phyloP scores from a whole-genome alignment of 495 filamentous ascomycete species.

The Glutinoglossum americanum region DNA sequence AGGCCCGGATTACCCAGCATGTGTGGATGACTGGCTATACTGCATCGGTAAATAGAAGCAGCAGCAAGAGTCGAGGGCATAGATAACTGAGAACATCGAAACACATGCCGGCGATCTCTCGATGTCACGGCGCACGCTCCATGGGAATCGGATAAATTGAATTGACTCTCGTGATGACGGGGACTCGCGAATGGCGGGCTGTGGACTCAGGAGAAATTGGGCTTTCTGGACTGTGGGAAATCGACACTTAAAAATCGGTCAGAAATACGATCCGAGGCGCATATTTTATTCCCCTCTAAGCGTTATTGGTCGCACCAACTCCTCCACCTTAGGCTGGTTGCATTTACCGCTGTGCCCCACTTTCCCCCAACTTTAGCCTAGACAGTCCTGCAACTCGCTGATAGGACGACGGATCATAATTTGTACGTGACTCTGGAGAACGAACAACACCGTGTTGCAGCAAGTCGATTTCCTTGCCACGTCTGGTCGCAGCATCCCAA shows the following conservation, averaged over 20 bases:
- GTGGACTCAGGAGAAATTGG: neutral
- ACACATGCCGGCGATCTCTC: too few species aligned
- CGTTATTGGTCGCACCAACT: neutral
- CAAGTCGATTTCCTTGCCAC: neutral
- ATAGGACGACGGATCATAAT: neutral
- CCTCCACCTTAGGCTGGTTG: neutral
- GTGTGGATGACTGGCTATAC: neutral
- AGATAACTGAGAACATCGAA: neutral
- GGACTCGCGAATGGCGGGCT: neutral
- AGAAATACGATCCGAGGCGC: neutral
- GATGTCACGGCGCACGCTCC: neutral
- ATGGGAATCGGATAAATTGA: neutral
- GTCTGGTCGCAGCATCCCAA: slow-evolving; percentile 1
- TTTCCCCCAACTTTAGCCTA: neutral
- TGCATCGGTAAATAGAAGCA: neutral
- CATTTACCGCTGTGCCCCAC: neutral
- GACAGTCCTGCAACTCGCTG: neutral
- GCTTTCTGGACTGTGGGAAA: neutral
- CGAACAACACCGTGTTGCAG: slow-evolving; percentile 1
- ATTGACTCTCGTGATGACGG: neutral
- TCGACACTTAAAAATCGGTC: neutral
- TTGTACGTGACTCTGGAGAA: neutral
- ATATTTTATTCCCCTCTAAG: neutral
- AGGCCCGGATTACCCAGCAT: neutral
- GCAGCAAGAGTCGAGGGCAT: neutral